Evolutionary conservation across 441 rosid species (phyloP).

Genomic region (Populus hybrid): DNA sequence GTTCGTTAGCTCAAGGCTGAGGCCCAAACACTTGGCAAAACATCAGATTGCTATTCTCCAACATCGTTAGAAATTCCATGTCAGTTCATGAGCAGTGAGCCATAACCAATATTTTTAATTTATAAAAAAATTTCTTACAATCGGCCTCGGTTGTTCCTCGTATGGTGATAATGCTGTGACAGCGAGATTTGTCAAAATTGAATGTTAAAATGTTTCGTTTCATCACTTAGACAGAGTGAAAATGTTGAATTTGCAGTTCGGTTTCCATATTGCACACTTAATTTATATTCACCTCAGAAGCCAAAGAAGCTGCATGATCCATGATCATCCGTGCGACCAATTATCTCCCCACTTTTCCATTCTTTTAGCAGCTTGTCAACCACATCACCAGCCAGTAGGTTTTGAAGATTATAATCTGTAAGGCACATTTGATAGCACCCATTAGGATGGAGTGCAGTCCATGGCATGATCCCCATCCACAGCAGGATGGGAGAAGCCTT

Average conservation of each 20-base stretch:
- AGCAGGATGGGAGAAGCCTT: constrained; percentile 82
- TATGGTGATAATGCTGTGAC: background rate
- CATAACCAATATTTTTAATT: too few species aligned
- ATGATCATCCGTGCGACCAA: constrained; percentile 39
- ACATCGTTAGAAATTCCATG: background rate
- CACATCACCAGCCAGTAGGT: constrained; percentile 69
- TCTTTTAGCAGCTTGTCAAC: constrained; percentile 55
- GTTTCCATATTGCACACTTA: constrained; percentile 27
- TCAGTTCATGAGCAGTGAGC: background rate
- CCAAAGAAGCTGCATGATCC: constrained; percentile 66
- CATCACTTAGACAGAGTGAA: constrained; percentile 36
- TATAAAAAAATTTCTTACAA: background rate
- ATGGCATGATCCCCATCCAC: constrained; percentile 69
- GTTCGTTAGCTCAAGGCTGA: background rate
- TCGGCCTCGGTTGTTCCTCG: background rate
- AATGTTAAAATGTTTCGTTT: constrained; percentile 63
- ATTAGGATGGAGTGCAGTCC: constrained; percentile 69
- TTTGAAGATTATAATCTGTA: constrained; percentile 44
- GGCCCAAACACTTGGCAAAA: background rate
- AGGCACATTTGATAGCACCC: constrained; percentile 89
- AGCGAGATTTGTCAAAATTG: constrained; percentile 20
- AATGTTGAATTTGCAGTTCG: constrained; percentile 41
- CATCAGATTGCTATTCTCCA: background rate
- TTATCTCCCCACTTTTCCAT: constrained; percentile 49
- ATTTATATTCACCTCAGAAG: constrained; percentile 62